These are phyloP conservation scores for Oryza australiensis DNA, from an alignment of 176 grass and related monocot genomes.

Conservation along the genomic window DNA sequence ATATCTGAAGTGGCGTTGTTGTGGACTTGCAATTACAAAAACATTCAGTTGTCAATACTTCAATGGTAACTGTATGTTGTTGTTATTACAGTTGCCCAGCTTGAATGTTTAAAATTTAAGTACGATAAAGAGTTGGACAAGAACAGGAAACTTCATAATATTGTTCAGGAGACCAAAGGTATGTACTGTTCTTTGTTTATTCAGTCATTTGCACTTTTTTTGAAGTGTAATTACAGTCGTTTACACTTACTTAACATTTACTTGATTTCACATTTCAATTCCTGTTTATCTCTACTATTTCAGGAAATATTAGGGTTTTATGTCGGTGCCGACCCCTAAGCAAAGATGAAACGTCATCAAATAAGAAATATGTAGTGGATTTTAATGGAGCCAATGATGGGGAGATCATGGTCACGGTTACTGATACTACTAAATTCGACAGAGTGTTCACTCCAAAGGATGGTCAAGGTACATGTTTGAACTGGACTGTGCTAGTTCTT, in stretches of 20 bases:
- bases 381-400: constrained; percentile 80
- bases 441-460: constrained; percentile 79
- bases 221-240: neutral
- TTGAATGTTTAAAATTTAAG: constrained; percentile 82
- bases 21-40: too few species aligned
- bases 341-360: constrained; percentile 66
- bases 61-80: too few species aligned
- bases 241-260: too few species aligned
- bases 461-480: constrained; percentile 59
- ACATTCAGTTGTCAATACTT: constrained; percentile 26
- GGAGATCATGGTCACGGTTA: constrained; percentile 67
- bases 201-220: constrained; percentile 8
- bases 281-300: constrained; percentile 22
- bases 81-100: constrained; percentile 66
- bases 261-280: neutral
- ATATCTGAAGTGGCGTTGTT: constrained; percentile 12
- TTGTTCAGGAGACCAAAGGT: constrained; percentile 92
- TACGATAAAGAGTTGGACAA: constrained; percentile 83
- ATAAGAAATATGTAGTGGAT: constrained; percentile 59
- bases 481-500: neutral
- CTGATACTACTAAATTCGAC: constrained; percentile 72
- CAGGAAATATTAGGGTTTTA: constrained; percentile 97
- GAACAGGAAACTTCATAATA: constrained; percentile 88
- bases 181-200: neutral
- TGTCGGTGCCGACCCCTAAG: constrained; percentile 85